These are phyloP conservation scores for Amaranthus hypochondriacus DNA, from an alignment of 148 eudicot species.

Conservation along the genomic window DNA sequence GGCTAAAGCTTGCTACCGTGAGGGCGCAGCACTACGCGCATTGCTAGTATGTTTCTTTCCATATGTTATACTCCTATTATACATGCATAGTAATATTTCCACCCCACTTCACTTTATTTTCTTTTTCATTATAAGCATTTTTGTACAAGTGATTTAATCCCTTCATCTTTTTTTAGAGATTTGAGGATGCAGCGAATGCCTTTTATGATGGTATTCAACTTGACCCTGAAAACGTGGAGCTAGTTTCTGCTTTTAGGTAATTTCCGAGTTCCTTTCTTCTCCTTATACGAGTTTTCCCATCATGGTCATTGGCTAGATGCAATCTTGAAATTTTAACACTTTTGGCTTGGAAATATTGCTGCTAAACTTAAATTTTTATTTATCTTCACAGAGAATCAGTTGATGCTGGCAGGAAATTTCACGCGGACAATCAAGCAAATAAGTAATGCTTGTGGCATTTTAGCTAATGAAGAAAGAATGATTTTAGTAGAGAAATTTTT, in stretches of 20 bases:
- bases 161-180: slow-evolving; percentile 43
- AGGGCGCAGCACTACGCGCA: slow-evolving; percentile 80
- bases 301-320: neutral
- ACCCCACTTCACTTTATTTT: too few species aligned
- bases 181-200: slow-evolving; percentile 93
- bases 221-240: slow-evolving; percentile 86
- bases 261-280: neutral
- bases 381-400: slow-evolving; percentile 71
- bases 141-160: slow-evolving; percentile 7
- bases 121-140: too few species aligned
- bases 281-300: neutral
- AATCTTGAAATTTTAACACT: neutral
- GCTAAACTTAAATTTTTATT: neutral
- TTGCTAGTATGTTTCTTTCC: slow-evolving; percentile 44
- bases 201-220: slow-evolving; percentile 89
- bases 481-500: neutral
- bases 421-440: slow-evolving; percentile 38
- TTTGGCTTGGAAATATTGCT: neutral
- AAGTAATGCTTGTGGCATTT: neutral
- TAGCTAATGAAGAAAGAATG: neutral
- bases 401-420: slow-evolving; percentile 82
- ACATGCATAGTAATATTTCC: too few species aligned
- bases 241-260: slow-evolving; percentile 86
- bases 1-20: slow-evolving; percentile 93
- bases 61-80: neutral